phyloP scores from a whole-genome alignment of 352 stramenopile species.

The Pilasporangium apinafurcum region DNA sequence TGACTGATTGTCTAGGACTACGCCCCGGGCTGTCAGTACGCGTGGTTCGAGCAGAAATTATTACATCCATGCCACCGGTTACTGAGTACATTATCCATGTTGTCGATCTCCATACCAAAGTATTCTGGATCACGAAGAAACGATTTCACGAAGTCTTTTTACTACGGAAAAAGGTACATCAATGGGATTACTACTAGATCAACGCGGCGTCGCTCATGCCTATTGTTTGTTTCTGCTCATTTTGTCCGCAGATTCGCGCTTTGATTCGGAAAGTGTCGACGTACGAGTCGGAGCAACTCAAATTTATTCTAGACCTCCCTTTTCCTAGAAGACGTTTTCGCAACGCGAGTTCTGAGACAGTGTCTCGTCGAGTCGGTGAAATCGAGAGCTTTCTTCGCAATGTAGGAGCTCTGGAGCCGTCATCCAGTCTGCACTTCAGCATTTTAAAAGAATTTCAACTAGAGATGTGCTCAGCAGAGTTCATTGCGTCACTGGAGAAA shows the following conservation, averaged over 20 bases:
- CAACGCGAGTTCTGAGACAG: constrained; percentile 29
- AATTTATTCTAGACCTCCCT: constrained; percentile 63
- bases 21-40: constrained; percentile 66
- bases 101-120: constrained; percentile 69
- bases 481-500: constrained; percentile 67
- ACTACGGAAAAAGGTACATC: constrained; percentile 54
- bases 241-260: constrained; percentile 19
- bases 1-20: constrained; percentile 31
- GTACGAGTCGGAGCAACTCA: constrained; percentile 55
- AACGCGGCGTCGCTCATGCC: background rate
- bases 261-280: constrained; percentile 28
- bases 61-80: constrained; percentile 43
- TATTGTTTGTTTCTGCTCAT: constrained; percentile 1
- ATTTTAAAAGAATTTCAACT: constrained; percentile 63
- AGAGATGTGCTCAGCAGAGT: constrained; percentile 69
- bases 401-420: constrained; percentile 55
- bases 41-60: constrained; percentile 55
- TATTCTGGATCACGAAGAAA: constrained; percentile 83
- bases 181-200: too few relatives aligned
- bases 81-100: constrained; percentile 77
- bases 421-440: constrained; percentile 40
- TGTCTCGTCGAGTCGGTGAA: constrained; percentile 42
- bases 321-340: constrained; percentile 63
- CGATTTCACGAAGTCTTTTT: constrained; percentile 68
- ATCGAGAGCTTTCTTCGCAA: constrained; percentile 76